Evolutionary conservation across 2,329 filamentous ascomycete species (phyloP), one percentile per base, ranked within the genome.

Genomic region (Teratosphaeria pseudoeucalypti): DNA sequence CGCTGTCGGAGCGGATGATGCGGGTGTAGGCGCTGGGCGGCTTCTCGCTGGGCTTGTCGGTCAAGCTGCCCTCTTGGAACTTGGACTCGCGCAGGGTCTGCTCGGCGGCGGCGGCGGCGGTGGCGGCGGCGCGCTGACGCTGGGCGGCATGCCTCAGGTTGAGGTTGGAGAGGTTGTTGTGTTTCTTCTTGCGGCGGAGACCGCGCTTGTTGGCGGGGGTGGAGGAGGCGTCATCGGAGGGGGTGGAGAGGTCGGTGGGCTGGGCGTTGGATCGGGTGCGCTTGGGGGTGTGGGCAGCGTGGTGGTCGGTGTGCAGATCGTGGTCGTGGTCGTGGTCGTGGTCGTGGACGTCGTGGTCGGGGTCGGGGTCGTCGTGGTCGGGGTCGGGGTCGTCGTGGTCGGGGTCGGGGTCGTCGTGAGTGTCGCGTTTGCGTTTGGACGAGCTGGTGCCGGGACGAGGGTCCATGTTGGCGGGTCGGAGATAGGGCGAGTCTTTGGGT

Each of bases 31-130:
- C 80, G 53, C 82, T 79, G 0, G 89, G 89, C 32, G 90, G 90
- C 61, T 80, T 82, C 60, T 84, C 81, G 68, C 88, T 92, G 34
- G 83, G 79, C 64, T 88, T 85, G 73, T 95, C 89, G 69, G 86
- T 90, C 89, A 96, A 92, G 68, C 87, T 92, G 49, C 88, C 91
- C 75, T 96, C 91, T 43, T 82, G 73, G 65, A 87, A 87, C 58
- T 76, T 86, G 68, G 81, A 95, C 78, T 75, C 84, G 71, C 76
- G 83, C 77, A 62, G 57, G 47, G 63, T 57, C 52, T 58, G 55
- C 52, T 54, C 34, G 47, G 65, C 61, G 23, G 23, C 23, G 23
- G 23, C 23, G 23, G 23, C 23, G 23, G 23, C 23, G 23, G 23
- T 2, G 23, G 23, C 23, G 23, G 23, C 23, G 43, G 58, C 56